Evolutionary conservation across 331 rosid species (phyloP), one percentile per base, ranked within the genome.

Genomic region (Saraca asoca): DNA sequence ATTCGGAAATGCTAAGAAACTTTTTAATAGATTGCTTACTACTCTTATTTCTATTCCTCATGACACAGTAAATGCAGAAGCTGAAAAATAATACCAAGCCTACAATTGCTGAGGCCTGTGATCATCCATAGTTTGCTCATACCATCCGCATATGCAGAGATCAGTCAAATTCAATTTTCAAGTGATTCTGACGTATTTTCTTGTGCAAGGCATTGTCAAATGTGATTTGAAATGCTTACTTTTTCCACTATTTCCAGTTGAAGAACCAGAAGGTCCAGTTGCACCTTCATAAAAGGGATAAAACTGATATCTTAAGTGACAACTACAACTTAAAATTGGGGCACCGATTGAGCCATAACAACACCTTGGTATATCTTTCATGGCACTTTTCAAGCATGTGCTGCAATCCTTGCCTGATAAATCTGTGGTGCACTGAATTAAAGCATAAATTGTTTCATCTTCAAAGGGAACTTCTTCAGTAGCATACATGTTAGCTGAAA

Each of bases 381-480:
- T 15, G 44, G 74, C 74, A 3, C 0, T 53, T 31, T 45, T 10
- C 8, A 74, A 74, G 67, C 85, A 81, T 7, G 0, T 34, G 12
- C 41, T 58, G 52, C 85, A 81, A 7, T 58, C 53, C 13, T 7
- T 13, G 0, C 64, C 62, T 7, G 85, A 73, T 64, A 81, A 73
- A 38, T 81, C 85, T 0, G 9, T 62, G 12, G 77, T 65, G 56
- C 85, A 81, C 61, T 77, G 82, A 35, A 77, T 75, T 10, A 81
- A 58, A 41, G 69, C 82, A 57, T 69, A 73, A 51, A 81, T 29
- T 2, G 63, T 56, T 11, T 60, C 24, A 13, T 64, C 73, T 9
- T 10, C 62, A 51, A 56, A 66, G 17, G 56, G 12, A 10, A 12
- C 78, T 16, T 75, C 68, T 16, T 71, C 54, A 1, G 58, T 53